Base-by-base conservation (phyloP, 1,284 basidiomycete species). In the Sparassis latifolia region DNA sequence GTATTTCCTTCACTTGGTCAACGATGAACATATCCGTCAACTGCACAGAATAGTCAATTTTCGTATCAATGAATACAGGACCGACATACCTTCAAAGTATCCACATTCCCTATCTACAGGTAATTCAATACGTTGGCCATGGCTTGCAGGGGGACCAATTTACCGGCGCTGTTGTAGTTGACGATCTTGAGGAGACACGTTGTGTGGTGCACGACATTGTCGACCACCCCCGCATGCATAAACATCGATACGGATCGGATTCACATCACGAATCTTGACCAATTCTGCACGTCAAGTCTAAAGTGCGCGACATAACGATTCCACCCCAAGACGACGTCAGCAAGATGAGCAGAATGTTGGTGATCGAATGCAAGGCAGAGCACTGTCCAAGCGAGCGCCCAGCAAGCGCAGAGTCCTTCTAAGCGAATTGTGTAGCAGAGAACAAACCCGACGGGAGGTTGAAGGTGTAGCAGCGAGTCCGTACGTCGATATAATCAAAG, bases 371-470 rank as follows among this genome's bases (percentile, higher is more conserved):
- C 9, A 99, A 80, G 10, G 96, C 94, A 47, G 96, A 97, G 70
- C 98, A 99, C 71, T 99, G 96, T 61, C 96, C 96, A 44, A 99
- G 82, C 40, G 95, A 98, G 98, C 98, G 97, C 58, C 97, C 96
- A 12, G 95, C 96, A 63, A 98, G 98, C 1, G 92, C 84, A 51
- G 95, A 94, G 55, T 89, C 85, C 55, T 80, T 83, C 70, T 96
- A 93, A 32, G 96, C 94, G 66, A 99, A 99, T 66, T 98, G 96
- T 1, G 96, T 99, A 4, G 96, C 96, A 65, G 93, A 98, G 45
- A 99, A 82, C 33, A 98, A 79, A 69, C 97, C 96, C 53, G 84
- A 86, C 27, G 95, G 96, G 61, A 97, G 94, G 60, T 88, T 92
- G 81, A 99, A 99, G 29, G 95, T 98, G 73, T 98, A 98, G 62